Evolutionary conservation across 495 filamentous ascomycete species (phyloP).

Genomic region (Sphaerosporella brunnea): DNA sequence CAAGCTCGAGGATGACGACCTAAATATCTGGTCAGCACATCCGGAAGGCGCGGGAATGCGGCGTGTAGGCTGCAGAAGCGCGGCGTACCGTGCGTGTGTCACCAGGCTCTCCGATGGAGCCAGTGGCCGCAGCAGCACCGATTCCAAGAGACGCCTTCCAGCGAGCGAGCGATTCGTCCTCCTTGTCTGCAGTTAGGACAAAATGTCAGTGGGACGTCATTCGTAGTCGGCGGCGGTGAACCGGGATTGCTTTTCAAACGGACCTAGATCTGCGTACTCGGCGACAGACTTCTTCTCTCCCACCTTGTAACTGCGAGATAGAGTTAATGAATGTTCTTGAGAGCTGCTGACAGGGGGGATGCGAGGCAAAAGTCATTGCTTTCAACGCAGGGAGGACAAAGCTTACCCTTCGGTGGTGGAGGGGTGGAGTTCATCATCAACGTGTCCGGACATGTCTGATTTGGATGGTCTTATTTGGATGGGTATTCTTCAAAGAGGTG

Average conservation of each 20-base stretch:
- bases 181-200: slow-evolving; percentile 31
- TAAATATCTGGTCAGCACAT: slow-evolving; percentile 34
- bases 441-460: slow-evolving; percentile 46
- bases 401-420: slow-evolving; percentile 58
- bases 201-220: background rate
- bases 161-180: slow-evolving; percentile 84
- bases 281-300: slow-evolving; percentile 94
- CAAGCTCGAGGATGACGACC: slow-evolving; percentile 63
- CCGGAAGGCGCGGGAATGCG: background rate
- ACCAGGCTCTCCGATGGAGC: slow-evolving; percentile 35
- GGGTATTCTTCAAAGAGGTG: no score
- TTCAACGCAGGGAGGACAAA: background rate
- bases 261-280: slow-evolving; percentile 83
- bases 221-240: background rate
- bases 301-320: slow-evolving; percentile 52
- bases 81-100: slow-evolving; percentile 16
- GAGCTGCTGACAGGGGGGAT: background rate
- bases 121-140: slow-evolving; percentile 36
- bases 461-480: background rate
- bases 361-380: background rate
- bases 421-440: slow-evolving; percentile 72
- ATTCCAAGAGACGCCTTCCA: slow-evolving; percentile 95
- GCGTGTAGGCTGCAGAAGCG: background rate
- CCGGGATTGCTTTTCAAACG: slow-evolving; percentile 19
- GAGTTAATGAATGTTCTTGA: background rate